Conservation (phyloP, 2,329 filamentous ascomycete genomes). For the Sclerotinia minor region DNA sequence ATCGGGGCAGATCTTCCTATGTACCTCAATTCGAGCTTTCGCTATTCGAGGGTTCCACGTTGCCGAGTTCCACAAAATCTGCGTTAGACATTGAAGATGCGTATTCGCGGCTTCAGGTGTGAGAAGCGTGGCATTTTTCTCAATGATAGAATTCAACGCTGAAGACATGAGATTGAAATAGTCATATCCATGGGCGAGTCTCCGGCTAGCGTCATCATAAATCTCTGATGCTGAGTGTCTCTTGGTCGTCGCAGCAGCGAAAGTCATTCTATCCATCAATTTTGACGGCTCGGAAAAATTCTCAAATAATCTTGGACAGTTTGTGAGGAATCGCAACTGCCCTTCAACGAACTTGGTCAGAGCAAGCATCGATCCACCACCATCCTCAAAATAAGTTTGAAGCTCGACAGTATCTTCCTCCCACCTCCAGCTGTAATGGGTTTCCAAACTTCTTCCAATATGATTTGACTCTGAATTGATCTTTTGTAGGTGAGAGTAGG, state of each 20-base stretch:
- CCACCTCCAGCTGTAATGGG: conserved; percentile 46
- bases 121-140: conserved; percentile 57
- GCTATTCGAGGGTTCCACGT: conserved; percentile 29
- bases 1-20: conserved; percentile 35
- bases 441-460: conserved; percentile 42
- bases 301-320: conserved; percentile 49
- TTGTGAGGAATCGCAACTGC: conserved; percentile 47
- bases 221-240: conserved; percentile 25
- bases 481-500: conserved; percentile 46
- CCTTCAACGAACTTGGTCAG: conserved; percentile 48
- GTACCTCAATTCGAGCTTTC: conserved; percentile 31
- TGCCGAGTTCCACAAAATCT: conserved; percentile 49
- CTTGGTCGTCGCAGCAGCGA: conserved; percentile 31
- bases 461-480: conserved; percentile 40
- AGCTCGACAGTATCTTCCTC: conserved; percentile 37
- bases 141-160: conserved; percentile 50
- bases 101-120: conserved; percentile 48
- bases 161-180: conserved; percentile 49
- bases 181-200: conserved; percentile 46
- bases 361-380: conserved; percentile 47
- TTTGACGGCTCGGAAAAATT: conserved; percentile 37
- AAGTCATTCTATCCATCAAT: conserved; percentile 32
- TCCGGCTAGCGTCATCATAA: conserved; percentile 40
- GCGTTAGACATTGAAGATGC: conserved; percentile 47
- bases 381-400: conserved; percentile 37